Evolutionary conservation across 441 rosid species (phyloP), one percentile per base, ranked within the genome.

Genomic region (Populus hybrid): DNA sequence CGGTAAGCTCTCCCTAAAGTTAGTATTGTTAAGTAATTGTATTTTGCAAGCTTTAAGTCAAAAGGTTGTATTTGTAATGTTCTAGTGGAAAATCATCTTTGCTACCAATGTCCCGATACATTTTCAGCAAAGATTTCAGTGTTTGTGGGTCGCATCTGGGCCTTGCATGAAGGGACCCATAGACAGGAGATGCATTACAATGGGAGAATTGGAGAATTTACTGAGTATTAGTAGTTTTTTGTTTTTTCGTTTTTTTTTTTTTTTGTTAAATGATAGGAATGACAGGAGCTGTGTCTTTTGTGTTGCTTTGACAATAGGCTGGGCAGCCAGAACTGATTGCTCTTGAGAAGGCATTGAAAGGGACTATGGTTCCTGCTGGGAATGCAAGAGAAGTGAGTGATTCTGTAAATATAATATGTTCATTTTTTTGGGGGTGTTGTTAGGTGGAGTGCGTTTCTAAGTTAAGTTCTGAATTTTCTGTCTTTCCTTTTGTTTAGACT

Each of bases 311-410:
- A 61, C 36, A 66, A 67, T 80, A 96, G 99, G 94, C 87, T 79
- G 98, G 96, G 64, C 97, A 92, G 83, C 91, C 92, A 1, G 99
- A 96, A 80, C 72, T 96, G 84, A 90, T 96, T 79, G 94, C 92
- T 10, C 89, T 92, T 72, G 99, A 96, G 88, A 94, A 92, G 84
- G 90, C 97, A 42, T 74, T 91, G 84, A 92, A 91, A 84, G 94
- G 87, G 78, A 87, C 94, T 80, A 90, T 92, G 97, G 88, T 89
- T 86, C 85, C 89, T 74, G 91, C 98, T 69, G 98, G 97, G 76
- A 81, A 82, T 81, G 98, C 98, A 21, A 86, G 97, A 75, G 99
- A 96, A 94, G 99, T 94, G 84, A 79, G 77, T 21, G 4, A 16
- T 46, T 67, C 23, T 19, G 63, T 57, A 19, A 19, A 70, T 23